Evolutionary conservation across 345 rosid genomes (phyloP), one percentile per base, ranked within the genome.

Genomic region (Gossypium mustelinum): DNA sequence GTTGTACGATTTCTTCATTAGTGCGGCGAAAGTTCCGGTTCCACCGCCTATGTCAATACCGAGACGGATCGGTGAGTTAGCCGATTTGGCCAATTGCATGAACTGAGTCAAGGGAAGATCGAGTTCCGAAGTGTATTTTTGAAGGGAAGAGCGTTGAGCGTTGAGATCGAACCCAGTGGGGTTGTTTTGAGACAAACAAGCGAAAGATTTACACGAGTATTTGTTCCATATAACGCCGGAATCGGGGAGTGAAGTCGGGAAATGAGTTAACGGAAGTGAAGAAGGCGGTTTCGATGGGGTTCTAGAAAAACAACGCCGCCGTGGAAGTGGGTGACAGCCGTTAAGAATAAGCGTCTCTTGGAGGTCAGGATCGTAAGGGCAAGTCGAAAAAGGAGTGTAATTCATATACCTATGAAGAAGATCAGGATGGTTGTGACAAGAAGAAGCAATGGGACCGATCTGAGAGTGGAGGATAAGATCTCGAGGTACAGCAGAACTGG

Each of bases 311-410:
- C 99, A 95, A 39, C 99, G 97, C 70, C 99, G 99, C 78, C 99
- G 98, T 59, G 99, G 99, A 48, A 91, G 94, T 0, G 98, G 99
- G 82, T 93, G 97, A 72, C 98, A 95, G 75, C 99, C 98, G 13
- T 85, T 92, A 83, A 95, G 92, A 82, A 91, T 91, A 5, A 95
- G 87, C n/a, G 90, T 79, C 79, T 95, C 99, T 11, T 88, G 89
- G 68, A 95, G 88, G 83, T 87, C 87, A 45, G 90, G 60, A 58
- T 95, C 96, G 11, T 72, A 80, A 13, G 99, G 99, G 81, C 98
- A 95, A 41, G 78, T 73, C 51, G 98, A 85, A 87, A 82, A 95
- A 44, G 99, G 97, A 60, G 86, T 85, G 82, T 95, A 93, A 82
- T 43, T 79, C 99, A 93, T 95, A 86, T 86, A 95, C 66, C 77